Conservation (phyloP, 352 stramenopile species). For the Peronospora farinosa region DNA sequence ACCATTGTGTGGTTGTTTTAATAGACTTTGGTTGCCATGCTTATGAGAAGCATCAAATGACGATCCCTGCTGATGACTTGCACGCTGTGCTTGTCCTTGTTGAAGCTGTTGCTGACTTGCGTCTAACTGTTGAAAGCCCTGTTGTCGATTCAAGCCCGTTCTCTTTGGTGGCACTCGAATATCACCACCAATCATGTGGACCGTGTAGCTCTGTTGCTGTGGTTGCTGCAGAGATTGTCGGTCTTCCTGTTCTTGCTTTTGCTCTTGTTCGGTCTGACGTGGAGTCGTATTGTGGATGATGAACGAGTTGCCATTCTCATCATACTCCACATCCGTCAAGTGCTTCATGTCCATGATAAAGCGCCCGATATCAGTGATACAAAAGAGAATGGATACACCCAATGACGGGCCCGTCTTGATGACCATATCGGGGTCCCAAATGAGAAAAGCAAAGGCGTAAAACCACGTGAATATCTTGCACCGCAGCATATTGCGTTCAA, state of each 20-base stretch:
- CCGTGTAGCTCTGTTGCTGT: constrained; percentile 18
- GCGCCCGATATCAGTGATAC: constrained; percentile 53
- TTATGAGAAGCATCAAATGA: constrained; percentile 18
- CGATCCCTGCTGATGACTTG: constrained; percentile 4
- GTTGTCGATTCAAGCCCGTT: constrained; percentile 12
- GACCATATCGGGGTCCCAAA: constrained; percentile 67
- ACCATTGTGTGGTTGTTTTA: constrained; percentile 12
- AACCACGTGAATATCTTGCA: constrained; percentile 66
- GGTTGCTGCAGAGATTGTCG: not conserved
- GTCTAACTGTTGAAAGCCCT: constrained; percentile 2
- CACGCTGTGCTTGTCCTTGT: constrained; percentile 1
- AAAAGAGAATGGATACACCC: constrained; percentile 65
- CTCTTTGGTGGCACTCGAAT: constrained; percentile 5
- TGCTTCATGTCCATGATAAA: constrained; percentile 71
- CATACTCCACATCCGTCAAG: constrained; percentile 60
- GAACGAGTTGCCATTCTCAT: constrained; percentile 44
- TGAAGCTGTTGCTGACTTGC: constrained; percentile 1
- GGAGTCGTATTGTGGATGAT: constrained; percentile 18
- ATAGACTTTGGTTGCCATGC: constrained; percentile 12
- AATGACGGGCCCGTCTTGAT: constrained; percentile 64
- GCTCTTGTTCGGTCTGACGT: constrained; percentile 2
- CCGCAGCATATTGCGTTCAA: constrained; percentile 61
- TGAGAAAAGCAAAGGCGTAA: constrained; percentile 50
- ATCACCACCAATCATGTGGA: constrained; percentile 16
- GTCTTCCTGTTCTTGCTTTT: constrained; percentile 1